Evolutionary conservation across 352 stramenopile genomes (phyloP).

Genomic region (Phytophthora quininea): DNA sequence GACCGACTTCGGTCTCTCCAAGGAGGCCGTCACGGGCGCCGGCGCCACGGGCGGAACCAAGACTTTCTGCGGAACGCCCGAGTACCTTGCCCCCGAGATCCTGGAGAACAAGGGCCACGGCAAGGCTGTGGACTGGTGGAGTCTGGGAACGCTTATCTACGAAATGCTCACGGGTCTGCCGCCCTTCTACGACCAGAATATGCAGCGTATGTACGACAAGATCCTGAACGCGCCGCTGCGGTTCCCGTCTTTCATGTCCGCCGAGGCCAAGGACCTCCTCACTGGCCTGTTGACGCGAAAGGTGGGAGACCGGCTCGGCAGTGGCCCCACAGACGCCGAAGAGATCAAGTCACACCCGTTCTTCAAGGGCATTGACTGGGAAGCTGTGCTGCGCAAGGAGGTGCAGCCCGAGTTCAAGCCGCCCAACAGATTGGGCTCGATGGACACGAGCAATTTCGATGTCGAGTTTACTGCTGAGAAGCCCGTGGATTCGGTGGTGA

Average conservation of each 20-base stretch:
- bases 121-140: slow-evolving; percentile 92
- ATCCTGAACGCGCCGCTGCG: slow-evolving; percentile 91
- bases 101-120: slow-evolving; percentile 94
- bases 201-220: slow-evolving; percentile 95
- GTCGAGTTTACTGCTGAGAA: slow-evolving; percentile 94
- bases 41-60: slow-evolving; percentile 83
- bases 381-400: slow-evolving; percentile 88
- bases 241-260: slow-evolving; percentile 92
- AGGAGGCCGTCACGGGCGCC: slow-evolving; percentile 89
- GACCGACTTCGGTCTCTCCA: slow-evolving; percentile 96
- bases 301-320: slow-evolving; percentile 87
- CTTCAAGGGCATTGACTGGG: slow-evolving; percentile 93
- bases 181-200: slow-evolving; percentile 95
- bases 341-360: slow-evolving; percentile 95
- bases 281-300: slow-evolving; percentile 88
- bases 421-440: slow-evolving; percentile 85
- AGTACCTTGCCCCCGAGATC: slow-evolving; percentile 96
- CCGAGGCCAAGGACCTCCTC: slow-evolving; percentile 87
- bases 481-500: slow-evolving; percentile 90
- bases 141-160: slow-evolving; percentile 94
- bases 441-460: slow-evolving; percentile 95
- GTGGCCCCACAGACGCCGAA: slow-evolving; percentile 83
- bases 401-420: slow-evolving; percentile 92
- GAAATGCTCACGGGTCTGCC: slow-evolving; percentile 93
- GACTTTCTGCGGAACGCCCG: slow-evolving; percentile 94